Percentiles rank a stretch among this genome's conserved stretches.
phyloP scores from a whole-genome alignment of 345 rosid species.

The Hibiscus mutabilis region DNA sequence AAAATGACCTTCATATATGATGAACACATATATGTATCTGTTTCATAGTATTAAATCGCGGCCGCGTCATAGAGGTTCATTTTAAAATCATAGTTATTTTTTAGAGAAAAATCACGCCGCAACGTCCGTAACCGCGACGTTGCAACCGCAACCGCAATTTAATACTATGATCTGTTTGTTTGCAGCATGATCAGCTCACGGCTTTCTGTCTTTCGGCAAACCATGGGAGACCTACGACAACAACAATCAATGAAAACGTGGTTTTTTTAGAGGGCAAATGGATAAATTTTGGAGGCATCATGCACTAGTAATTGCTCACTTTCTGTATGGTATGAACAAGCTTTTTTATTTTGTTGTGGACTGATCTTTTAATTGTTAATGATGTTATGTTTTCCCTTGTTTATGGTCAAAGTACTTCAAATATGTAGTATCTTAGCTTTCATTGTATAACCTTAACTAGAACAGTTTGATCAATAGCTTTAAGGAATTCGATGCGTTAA shows the following conservation, averaged over 20 bases:
- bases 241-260: constrained; percentile 6
- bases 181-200: constrained; percentile 33
- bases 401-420: background rate
- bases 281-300: background rate
- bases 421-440: background rate
- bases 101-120: too few relatives aligned
- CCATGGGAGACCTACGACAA: constrained; percentile 23
- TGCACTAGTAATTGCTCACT: constrained; percentile 2
- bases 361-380: background rate
- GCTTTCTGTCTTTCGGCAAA: constrained; percentile 24
- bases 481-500: background rate
- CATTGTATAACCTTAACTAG: background rate
- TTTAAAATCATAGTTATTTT: too few relatives aligned
- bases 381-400: background rate
- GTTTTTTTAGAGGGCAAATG: background rate
- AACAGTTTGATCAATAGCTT: background rate
- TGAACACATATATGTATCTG: too few relatives aligned
- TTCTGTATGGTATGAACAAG: background rate
- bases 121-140: too few relatives aligned
- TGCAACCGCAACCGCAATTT: too few relatives aligned
- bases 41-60: too few relatives aligned
- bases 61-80: too few relatives aligned
- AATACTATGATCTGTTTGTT: background rate
- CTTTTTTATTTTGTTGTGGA: background rate
- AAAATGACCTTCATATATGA: too few relatives aligned